These are phyloP conservation scores for Gracilaria vermiculophylla DNA, from an alignment of 23 red algal genomes.

Conservation along the genomic window DNA sequence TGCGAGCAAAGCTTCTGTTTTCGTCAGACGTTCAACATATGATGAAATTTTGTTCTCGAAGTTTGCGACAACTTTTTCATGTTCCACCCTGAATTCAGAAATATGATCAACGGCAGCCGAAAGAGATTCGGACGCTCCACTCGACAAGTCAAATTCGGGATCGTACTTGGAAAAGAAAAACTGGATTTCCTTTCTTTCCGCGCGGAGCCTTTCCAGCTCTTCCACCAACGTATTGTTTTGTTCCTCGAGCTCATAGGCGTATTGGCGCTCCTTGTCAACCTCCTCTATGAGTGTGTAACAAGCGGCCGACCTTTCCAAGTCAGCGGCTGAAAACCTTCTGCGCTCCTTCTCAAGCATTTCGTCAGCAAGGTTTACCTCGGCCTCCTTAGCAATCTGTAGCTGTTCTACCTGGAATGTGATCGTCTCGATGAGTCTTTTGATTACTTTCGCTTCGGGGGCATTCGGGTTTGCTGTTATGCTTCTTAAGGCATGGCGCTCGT, in stretches of 20 bases:
- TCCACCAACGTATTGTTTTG: conserved; percentile 14
- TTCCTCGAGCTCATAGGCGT: conserved; percentile 8
- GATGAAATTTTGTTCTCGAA: background rate
- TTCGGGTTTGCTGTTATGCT: background rate
- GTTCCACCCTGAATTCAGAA: background rate
- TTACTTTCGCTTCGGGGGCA: conserved; percentile 23
- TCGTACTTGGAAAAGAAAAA: conserved; percentile 33
- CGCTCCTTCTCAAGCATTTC: conserved; percentile 16
- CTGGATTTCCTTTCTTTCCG: conserved; percentile 9
- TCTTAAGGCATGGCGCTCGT: conserved; percentile 17
- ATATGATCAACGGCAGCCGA: background rate
- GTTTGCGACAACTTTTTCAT: background rate
- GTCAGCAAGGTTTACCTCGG: conserved; percentile 27
- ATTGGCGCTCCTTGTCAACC: conserved; percentile 16
- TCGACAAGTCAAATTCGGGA: conserved; percentile 4
- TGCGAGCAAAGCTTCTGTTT: conserved; percentile 1
- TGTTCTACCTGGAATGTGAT: conserved; percentile 34
- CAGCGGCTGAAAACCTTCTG: conserved; percentile 7
- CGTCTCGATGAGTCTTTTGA: conserved; percentile 35
- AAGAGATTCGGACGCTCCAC: background rate
- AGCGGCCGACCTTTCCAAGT: conserved; percentile 1
- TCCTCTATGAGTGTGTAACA: conserved; percentile 35
- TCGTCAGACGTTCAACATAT: conserved; percentile 6
- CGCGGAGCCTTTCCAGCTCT: background rate
- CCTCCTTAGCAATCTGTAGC: conserved; percentile 6